Evolutionary conservation across 1,284 basidiomycete genomes (phyloP).

Genomic region (Schizophyllum amplum): DNA sequence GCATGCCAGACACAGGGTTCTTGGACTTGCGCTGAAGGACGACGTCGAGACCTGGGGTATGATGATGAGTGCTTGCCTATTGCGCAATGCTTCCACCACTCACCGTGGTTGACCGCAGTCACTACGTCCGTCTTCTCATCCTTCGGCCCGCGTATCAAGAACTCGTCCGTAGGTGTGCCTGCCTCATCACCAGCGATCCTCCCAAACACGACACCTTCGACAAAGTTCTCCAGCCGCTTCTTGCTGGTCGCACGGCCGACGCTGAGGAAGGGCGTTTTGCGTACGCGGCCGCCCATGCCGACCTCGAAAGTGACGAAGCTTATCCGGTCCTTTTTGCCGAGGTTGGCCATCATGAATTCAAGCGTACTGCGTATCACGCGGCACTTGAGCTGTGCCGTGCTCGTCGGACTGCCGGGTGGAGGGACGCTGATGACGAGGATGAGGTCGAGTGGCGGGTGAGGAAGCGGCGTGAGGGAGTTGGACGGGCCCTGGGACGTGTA

Average conservation of each 20-base stretch:
- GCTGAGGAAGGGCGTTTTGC: conserved; percentile 84
- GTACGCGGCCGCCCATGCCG: conserved; percentile 67
- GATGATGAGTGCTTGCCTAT: background rate
- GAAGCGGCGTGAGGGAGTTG: conserved; percentile 70
- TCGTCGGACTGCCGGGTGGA: conserved; percentile 58
- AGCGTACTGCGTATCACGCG: conserved; percentile 81
- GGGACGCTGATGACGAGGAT: conserved; percentile 89
- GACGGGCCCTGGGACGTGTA: conserved; percentile 69
- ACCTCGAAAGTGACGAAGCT: conserved; percentile 87
- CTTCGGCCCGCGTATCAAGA: conserved; percentile 65
- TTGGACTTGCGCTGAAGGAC: conserved; percentile 89
- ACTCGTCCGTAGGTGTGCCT: conserved; percentile 48
- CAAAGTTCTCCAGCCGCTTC: conserved; percentile 64
- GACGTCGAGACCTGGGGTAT: conserved; percentile 70
- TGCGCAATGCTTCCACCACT: conserved; percentile 17
- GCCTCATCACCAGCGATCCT: conserved; percentile 30
- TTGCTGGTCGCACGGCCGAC: conserved; percentile 65
- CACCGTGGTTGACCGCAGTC: conserved; percentile 88
- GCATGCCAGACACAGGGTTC: conserved; percentile 85
- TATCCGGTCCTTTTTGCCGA: conserved; percentile 72
- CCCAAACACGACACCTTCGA: conserved; percentile 48
- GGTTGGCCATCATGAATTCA: conserved; percentile 73
- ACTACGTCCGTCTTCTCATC: conserved; percentile 96
- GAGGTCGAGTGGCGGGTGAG: conserved; percentile 85
- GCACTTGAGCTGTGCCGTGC: conserved; percentile 75